Evolutionary conservation across 2,329 filamentous ascomycete species (phyloP), one percentile per base, ranked within the genome.

Genomic region (Beauveria pseudobassiana): DNA sequence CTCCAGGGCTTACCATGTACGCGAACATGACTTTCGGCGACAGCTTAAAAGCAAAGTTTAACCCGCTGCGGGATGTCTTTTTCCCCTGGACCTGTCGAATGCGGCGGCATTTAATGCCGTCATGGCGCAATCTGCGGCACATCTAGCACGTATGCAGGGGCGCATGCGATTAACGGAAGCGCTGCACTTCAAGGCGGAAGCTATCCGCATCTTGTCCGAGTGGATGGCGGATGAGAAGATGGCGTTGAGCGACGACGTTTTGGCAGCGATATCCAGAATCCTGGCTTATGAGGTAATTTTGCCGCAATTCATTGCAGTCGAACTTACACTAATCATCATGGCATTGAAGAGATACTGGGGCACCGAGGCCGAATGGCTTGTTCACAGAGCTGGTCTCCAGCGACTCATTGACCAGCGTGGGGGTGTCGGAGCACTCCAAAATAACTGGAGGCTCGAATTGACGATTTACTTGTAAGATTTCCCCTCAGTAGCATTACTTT

Each of bases 101-200:
- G 69, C 73, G 2, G 73, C 75, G 5, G 75, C 74, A 1, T 76
- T 76, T 64, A 75, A 76, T 46, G 70, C 69, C 20, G 71, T 76
- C 46, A 75, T 77, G 73, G 74, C 75, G 1, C 75, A 77, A 60
- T 72, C 75, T 2, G 75, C 75, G 1, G 73, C 74, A 0, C 75
- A 77, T 52, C 62, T 76, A 1, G 68, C 72, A 40, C 68, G 73
- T 3, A 67, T 75, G 59, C 71, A 74, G 26, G 70, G 69, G 0
- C 67, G 69, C 0, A 65, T 59, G 8, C 60, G 64, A 5, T 71
- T 70, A 1, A 64, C 61, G 16, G 66, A 69, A 45, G 73, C 69
- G 0, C 46, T 72, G 1, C 65, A 65, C 45, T 75, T 71, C 62
- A 76, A 76, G 59, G 59, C 66, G 4, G 72, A 75, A 50, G 73